Evolutionary conservation across 768 basidiomycete genomes (phyloP).

Genomic region (Lanmaoa pseudosensibilis): DNA sequence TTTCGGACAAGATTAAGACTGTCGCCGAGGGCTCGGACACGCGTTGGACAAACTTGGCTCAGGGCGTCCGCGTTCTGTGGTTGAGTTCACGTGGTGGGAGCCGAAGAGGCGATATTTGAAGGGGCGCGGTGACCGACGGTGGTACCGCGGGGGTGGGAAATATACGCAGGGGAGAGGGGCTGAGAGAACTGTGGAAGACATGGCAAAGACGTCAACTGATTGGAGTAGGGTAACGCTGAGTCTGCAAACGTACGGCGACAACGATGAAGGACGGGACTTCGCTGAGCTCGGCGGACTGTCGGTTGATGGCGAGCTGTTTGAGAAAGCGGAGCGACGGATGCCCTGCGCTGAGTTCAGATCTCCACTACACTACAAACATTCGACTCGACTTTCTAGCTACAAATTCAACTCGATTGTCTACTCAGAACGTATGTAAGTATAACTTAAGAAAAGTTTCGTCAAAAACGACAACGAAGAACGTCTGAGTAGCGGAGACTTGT

Average conservation of each 20-base stretch:
- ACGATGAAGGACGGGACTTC: constrained; percentile 25
- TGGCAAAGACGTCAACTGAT: constrained; percentile 28
- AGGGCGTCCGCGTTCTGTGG: constrained; percentile 31
- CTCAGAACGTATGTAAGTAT: no score
- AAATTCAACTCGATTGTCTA: background rate
- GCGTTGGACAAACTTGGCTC: constrained; percentile 38
- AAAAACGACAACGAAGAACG: background rate
- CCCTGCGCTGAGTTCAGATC: constrained; percentile 32
- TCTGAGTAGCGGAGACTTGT: background rate
- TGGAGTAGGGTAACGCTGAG: constrained; percentile 16
- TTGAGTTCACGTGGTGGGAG: constrained; percentile 37
- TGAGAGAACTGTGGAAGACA: constrained; percentile 20
- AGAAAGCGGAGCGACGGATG: constrained; percentile 19
- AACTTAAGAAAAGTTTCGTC: no score
- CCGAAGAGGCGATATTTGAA: constrained; percentile 29
- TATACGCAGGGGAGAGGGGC: constrained; percentile 7
- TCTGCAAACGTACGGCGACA: constrained; percentile 28
- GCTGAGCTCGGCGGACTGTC: constrained; percentile 39
- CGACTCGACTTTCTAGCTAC: constrained; percentile 2
- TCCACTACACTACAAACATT: constrained; percentile 10
- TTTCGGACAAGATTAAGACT: constrained; percentile 35
- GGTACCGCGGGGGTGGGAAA: constrained; percentile 21
- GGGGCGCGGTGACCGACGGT: constrained; percentile 10
- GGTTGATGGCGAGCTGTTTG: constrained; percentile 23
- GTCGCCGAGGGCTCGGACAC: constrained; percentile 33